Percentiles rank a stretch among this genome's conserved stretches.
These are phyloP conservation scores for Saprolegnia diclina DNA, from an alignment of 352 stramenopile genomes.

Conservation along the genomic window DNA sequence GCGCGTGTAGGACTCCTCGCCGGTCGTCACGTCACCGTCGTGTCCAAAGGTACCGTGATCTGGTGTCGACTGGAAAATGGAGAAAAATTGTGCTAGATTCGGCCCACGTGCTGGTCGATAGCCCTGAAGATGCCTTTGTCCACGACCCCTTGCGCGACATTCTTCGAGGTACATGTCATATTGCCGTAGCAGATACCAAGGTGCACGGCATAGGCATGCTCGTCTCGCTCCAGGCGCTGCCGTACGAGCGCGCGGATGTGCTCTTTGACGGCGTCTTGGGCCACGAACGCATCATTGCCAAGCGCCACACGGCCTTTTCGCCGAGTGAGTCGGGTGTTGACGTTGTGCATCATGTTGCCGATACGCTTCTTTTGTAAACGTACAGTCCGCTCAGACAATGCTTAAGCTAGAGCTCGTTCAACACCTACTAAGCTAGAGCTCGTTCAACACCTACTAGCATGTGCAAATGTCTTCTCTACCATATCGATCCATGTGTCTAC, in stretches of 20 bases:
- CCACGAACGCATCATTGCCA: slow-evolving; percentile 78
- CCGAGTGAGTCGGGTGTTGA: slow-evolving; percentile 56
- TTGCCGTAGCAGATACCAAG: background rate
- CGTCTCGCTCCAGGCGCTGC: slow-evolving; percentile 61
- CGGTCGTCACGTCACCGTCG: background rate
- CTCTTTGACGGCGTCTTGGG: slow-evolving; percentile 61
- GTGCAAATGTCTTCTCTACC: slow-evolving; percentile 6
- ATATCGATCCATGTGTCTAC: background rate
- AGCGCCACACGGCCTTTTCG: slow-evolving; percentile 53
- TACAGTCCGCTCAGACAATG: no score
- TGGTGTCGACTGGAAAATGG: background rate
- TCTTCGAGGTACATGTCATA: slow-evolving; percentile 35
- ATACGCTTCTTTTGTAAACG: slow-evolving; percentile 54
- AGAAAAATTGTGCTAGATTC: background rate
- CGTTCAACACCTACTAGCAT: no score
- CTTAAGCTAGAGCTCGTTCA: no score
- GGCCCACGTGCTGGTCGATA: slow-evolving; percentile 51
- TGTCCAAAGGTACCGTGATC: background rate
- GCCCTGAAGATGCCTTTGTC: slow-evolving; percentile 54
- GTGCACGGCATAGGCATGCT: slow-evolving; percentile 42
- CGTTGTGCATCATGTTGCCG: slow-evolving; percentile 68
- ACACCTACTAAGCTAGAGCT: no score
- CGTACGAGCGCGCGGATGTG: slow-evolving; percentile 66
- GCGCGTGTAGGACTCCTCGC: background rate
- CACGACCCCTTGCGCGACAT: slow-evolving; percentile 55